phyloP scores from a whole-genome alignment of 83 land plant species.

The Picea abies region DNA sequence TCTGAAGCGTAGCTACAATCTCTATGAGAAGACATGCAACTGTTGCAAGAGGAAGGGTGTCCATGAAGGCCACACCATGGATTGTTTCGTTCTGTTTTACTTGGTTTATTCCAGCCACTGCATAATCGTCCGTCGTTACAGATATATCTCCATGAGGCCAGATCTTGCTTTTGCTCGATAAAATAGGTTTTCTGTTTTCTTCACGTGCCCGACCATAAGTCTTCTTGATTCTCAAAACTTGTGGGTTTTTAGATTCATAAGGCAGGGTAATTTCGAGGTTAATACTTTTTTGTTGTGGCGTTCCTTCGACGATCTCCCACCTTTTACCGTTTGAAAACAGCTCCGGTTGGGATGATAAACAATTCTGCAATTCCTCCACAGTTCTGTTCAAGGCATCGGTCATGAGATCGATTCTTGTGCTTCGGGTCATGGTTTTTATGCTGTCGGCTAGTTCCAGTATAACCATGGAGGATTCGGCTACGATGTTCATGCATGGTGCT shows the following conservation, averaged over 20 bases:
- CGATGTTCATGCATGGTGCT: conserved; percentile 25
- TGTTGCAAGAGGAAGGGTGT: conserved; percentile 21
- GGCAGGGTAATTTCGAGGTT: too few relatives aligned
- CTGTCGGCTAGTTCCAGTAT: conserved; percentile 28
- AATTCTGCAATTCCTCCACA: neutral
- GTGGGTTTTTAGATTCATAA: too few relatives aligned
- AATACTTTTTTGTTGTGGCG: too few relatives aligned
- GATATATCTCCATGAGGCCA: conserved; percentile 8
- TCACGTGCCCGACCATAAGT: too few relatives aligned
- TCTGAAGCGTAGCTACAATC: conserved; percentile 23
- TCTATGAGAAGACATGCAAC: conserved; percentile 39
- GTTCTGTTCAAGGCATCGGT: neutral
- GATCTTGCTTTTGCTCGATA: neutral
- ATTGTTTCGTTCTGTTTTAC: neutral
- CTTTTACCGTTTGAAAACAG: too few relatives aligned
- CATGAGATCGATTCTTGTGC: too few relatives aligned
- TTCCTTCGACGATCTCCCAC: too few relatives aligned
- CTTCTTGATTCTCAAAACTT: too few relatives aligned
- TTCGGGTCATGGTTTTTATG: conserved; percentile 31
- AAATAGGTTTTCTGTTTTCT: neutral
- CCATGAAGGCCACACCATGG: conserved; percentile 11
- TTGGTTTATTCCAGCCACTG: neutral
- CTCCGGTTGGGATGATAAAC: neutral
- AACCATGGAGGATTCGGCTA: conserved; percentile 34
- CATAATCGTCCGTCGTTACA: conserved; percentile 18